These are phyloP conservation scores for Dendryphion nanum DNA, from an alignment of 2,329 filamentous ascomycete genomes.

Conservation along the genomic window DNA sequence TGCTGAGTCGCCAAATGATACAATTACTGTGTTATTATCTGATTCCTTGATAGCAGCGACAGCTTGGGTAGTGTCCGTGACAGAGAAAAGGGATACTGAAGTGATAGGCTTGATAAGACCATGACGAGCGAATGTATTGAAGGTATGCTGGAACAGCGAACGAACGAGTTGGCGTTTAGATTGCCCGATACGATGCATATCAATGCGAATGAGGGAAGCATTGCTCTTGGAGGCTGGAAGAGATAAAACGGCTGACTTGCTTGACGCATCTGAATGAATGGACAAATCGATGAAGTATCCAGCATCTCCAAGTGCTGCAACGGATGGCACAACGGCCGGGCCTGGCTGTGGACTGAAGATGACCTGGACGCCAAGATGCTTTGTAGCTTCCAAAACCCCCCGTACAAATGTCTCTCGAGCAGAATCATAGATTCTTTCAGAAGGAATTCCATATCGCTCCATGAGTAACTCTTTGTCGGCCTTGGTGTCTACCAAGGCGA, in stretches of 20 bases:
- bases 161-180: not conserved
- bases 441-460: constrained; percentile 16
- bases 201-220: constrained; percentile 2
- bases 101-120: constrained; percentile 1
- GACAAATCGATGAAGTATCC: constrained; percentile 1
- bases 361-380: constrained; percentile 34
- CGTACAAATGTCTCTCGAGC: constrained; percentile 22
- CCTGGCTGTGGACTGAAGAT: constrained; percentile 13
- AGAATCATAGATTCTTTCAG: constrained; percentile 29
- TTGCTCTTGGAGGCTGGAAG: constrained; percentile 2
- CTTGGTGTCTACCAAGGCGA: constrained; percentile 20
- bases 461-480: constrained; percentile 22
- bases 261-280: not conserved
- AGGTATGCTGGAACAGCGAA: constrained; percentile 1
- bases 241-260: too few species aligned
- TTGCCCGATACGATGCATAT: not conserved
- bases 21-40: not conserved
- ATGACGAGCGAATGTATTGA: constrained; percentile 1
- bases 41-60: not conserved
- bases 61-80: not conserved
- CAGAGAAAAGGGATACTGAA: not conserved
- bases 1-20: not conserved
- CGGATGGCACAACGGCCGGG: not conserved
- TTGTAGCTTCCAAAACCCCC: constrained; percentile 23
- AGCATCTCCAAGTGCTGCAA: not conserved